Conservation (phyloP, 139 green algal species). For the Gonium pectorale region DNA sequence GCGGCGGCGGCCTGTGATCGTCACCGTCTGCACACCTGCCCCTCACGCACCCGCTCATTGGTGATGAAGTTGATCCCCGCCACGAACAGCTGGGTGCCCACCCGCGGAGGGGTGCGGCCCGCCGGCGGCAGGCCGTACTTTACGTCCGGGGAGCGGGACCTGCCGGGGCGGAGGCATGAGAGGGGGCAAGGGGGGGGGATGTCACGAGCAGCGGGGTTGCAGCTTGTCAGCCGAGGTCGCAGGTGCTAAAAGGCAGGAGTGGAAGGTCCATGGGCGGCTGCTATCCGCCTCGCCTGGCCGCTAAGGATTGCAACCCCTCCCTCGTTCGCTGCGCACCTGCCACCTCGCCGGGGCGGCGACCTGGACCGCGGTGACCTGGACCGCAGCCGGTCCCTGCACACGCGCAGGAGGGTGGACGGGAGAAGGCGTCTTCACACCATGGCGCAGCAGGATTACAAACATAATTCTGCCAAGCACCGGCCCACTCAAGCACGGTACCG, state of each 20-base stretch:
- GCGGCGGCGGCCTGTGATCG: too few species aligned
- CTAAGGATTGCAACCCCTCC: not conserved
- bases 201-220: not conserved
- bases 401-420: too few species aligned
- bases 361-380: constrained; percentile 30
- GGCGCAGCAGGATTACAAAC: too few species aligned
- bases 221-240: not conserved
- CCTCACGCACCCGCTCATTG: constrained; percentile 57
- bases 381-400: constrained; percentile 19
- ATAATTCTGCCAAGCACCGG: too few species aligned
- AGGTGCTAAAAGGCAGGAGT: not conserved
- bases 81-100: constrained; percentile 67
- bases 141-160: constrained; percentile 5
- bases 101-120: constrained; percentile 42
- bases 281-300: not conserved
- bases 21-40: not conserved
- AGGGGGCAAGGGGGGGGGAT: too few species aligned
- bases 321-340: not conserved
- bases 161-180: not conserved
- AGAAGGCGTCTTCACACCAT: too few species aligned
- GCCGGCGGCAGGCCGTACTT: constrained; percentile 8
- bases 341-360: not conserved
- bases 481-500: too few species aligned
- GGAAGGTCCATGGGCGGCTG: not conserved
- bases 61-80: constrained; percentile 71